Percentiles rank a stretch among this genome's conserved stretches.
Evolutionary conservation across 768 basidiomycete species (phyloP).

Genomic region (Melanogaster broomeanus): DNA sequence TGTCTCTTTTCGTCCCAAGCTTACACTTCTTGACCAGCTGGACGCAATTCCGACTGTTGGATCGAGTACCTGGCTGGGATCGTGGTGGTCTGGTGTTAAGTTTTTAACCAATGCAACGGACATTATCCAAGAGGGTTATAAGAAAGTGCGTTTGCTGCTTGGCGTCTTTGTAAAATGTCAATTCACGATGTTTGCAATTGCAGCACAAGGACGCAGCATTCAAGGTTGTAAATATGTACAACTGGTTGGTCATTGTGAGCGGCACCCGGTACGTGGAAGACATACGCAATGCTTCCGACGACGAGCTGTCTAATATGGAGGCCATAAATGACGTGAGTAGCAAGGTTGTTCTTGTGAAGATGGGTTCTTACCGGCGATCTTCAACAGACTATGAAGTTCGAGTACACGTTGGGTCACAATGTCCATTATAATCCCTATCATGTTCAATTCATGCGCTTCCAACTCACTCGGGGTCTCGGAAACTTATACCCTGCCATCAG

Average conservation of each 20-base stretch:
- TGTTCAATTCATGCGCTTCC: constrained; percentile 22
- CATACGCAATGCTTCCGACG: constrained; percentile 39
- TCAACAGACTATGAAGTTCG: constrained; percentile 36
- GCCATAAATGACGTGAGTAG: constrained; percentile 36
- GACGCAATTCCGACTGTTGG: too few relatives aligned
- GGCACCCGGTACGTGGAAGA: constrained; percentile 38
- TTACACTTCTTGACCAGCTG: constrained; percentile 13
- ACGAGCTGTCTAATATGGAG: constrained; percentile 35
- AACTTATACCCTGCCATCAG: constrained; percentile 40
- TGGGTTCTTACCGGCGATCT: not conserved
- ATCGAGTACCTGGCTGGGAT: too few relatives aligned
- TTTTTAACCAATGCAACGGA: constrained; percentile 9
- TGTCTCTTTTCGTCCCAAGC: too few relatives aligned
- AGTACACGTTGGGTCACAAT: constrained; percentile 39
- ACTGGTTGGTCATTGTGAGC: constrained; percentile 43
- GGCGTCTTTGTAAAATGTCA: not conserved
- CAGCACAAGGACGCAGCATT: constrained; percentile 30
- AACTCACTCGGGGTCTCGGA: constrained; percentile 41
- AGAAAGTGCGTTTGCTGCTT: constrained; percentile 19
- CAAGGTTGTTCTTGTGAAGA: not conserved
- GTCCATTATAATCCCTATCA: constrained; percentile 31
- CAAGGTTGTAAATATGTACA: constrained; percentile 23
- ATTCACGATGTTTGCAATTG: not conserved
- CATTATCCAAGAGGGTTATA: constrained; percentile 33
- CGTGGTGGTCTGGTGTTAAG: too few relatives aligned